Conservation (phyloP, 306 rosid genomes). For the Macrotyloma uniflorum region DNA sequence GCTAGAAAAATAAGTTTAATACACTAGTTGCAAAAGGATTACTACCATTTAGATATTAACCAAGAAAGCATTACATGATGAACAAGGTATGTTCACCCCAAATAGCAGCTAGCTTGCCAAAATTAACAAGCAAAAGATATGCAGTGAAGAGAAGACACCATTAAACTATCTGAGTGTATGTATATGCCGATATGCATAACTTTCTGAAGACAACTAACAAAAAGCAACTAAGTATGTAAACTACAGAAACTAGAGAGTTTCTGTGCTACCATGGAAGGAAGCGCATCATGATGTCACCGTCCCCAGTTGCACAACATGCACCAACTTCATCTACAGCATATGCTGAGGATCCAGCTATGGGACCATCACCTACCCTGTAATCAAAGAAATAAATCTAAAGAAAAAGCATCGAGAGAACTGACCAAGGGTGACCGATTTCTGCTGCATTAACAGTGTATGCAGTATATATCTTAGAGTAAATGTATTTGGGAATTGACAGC, state of each 20-base stretch:
- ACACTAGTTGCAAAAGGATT: neutral
- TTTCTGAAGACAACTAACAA: neutral
- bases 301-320: conserved; percentile 95
- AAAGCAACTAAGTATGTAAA: conserved; percentile 30
- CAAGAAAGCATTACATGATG: neutral
- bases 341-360: conserved; percentile 85
- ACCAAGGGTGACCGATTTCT: neutral
- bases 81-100: neutral
- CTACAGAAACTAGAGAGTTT: conserved; percentile 10
- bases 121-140: conserved; percentile 7
- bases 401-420: neutral
- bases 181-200: neutral
- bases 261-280: conserved; percentile 82
- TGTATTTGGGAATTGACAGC: neutral
- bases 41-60: neutral
- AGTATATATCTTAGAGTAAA: neutral
- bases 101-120: neutral
- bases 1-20: neutral
- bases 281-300: conserved; percentile 94
- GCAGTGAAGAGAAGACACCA: neutral
- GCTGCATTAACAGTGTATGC: neutral
- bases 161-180: too few relatives aligned
- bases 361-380: conserved; percentile 95
- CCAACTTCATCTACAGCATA: conserved; percentile 82
- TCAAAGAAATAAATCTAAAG: conserved; percentile 15